Percentiles rank a stretch among this genome's conserved stretches.
phyloP scores from a whole-genome alignment of 2,329 filamentous ascomycete species.

The Fusarium liriodendri region DNA sequence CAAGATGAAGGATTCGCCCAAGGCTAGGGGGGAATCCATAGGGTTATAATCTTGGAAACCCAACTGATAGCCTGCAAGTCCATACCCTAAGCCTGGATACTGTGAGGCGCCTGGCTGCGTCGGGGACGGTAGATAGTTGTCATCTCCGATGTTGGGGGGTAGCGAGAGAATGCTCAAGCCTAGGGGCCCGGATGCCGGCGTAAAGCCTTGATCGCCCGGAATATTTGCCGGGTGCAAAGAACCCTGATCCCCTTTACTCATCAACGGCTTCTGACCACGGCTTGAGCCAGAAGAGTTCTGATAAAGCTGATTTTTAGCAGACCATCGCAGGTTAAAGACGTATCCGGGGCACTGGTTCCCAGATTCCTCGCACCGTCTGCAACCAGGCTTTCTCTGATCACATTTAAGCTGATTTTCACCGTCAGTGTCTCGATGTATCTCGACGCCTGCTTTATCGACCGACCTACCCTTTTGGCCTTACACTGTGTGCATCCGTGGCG shows the following conservation, averaged over 20 bases:
- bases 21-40: neutral
- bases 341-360: constrained; percentile 38
- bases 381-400: constrained; percentile 34
- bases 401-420: constrained; percentile 17
- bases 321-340: constrained; percentile 38
- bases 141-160: neutral
- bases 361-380: constrained; percentile 32
- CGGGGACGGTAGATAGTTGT: neutral
- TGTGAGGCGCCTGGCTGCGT: neutral
- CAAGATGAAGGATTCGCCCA: neutral
- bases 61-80: neutral
- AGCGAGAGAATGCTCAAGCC: neutral
- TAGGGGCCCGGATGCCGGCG: neutral
- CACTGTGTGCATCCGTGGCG: neutral
- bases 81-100: neutral
- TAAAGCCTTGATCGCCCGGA: neutral
- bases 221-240: neutral
- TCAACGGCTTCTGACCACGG: neutral
- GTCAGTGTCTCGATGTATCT: neutral
- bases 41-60: neutral
- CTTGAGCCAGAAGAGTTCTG: neutral
- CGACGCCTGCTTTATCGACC: neutral
- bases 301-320: constrained; percentile 24
- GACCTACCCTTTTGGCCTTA: neutral
- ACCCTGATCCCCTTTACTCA: neutral